Conservation (phyloP, 1,139 yeast genomes). For the Kazachstania sp. region DNA sequence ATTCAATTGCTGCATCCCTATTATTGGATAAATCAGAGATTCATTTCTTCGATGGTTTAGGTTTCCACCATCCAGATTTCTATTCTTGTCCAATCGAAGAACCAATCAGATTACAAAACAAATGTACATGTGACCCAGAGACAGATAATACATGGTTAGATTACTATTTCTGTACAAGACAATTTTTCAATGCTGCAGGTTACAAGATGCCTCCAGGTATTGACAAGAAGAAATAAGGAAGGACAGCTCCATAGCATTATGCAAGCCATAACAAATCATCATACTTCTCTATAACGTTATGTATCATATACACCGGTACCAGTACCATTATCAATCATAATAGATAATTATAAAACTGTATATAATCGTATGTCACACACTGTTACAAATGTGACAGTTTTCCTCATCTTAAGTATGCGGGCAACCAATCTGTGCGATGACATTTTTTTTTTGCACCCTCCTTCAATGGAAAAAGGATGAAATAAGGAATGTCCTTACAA, state of each 20-base stretch:
- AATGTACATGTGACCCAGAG: conserved; percentile 58
- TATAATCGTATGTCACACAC: no score
- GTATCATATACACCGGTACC: background rate
- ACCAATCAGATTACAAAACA: conserved; percentile 42
- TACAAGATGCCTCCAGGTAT: conserved; percentile 24
- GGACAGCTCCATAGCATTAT: background rate
- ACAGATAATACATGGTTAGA: conserved; percentile 31
- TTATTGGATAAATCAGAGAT: conserved; percentile 57
- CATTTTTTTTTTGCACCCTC: no score
- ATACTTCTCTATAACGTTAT: background rate
- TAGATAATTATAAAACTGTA: no score
- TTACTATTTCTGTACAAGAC: conserved; percentile 29
- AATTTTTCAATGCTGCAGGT: conserved; percentile 27
- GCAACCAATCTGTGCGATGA: no score
- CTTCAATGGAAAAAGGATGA: no score
- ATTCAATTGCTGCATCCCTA: conserved; percentile 76
- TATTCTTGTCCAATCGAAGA: conserved; percentile 66
- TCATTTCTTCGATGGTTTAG: conserved; percentile 76
- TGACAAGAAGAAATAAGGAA: background rate
- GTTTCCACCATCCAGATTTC: conserved; percentile 75
- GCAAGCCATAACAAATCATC: background rate
- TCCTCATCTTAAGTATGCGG: no score
- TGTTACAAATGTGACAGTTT: no score
- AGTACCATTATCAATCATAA: no score
- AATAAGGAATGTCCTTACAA: no score